Evolutionary conservation across 768 basidiomycete species (phyloP), one percentile per base, ranked within the genome.

Genomic region (Lenzites betulinus): DNA sequence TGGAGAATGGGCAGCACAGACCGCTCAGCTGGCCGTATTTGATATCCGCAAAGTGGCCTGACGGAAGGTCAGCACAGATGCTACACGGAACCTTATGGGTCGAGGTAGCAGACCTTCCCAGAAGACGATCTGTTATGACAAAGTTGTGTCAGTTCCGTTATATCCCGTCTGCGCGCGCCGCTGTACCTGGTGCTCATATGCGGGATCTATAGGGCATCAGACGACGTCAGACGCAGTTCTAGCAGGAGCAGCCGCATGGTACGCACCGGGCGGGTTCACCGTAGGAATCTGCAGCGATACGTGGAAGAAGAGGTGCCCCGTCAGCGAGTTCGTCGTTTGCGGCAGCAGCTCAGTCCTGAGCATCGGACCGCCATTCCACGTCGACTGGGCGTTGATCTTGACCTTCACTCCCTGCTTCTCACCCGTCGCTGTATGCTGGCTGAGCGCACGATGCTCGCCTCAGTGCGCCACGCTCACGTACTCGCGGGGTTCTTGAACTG

Each of bases 301-400:
- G 33, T 66, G 66, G 62, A 58, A 67, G 54, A 50, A 64, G 33
- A 69, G 64, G 43, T 66, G 56, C 2, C 67, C 67, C 23, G 62
- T 55, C 20, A 74, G 68, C 36, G 70, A 66, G 43, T 62, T 63
- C 12, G 70, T 68, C 38, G 74, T 74, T 58, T 75, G 74, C 13
- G 74, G 74, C 38, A 75, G 69, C 12, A 75, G 56, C 62, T 75
- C 73, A 11, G 70, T 71, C 28, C 72, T 64, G 39, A 70, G 68
- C 72, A 71, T 71, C 11, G 68, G 68, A 33, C 71, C 71, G 33
- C 71, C 71, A 48, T 73, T 70, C 71, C 71, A 72, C 13, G 65
- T 64, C 26, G 67, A 68, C 20, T 58, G 56, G 38, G 56, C 59
- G 59, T 67, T 61, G 47, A 69, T 64, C 61, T 70, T 72, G n/a